Percentiles rank a stretch among this genome's conserved stretches.
These are phyloP conservation scores for Geosmithia putterillii DNA, from an alignment of 2,329 filamentous ascomycete species.

Conservation along the genomic window DNA sequence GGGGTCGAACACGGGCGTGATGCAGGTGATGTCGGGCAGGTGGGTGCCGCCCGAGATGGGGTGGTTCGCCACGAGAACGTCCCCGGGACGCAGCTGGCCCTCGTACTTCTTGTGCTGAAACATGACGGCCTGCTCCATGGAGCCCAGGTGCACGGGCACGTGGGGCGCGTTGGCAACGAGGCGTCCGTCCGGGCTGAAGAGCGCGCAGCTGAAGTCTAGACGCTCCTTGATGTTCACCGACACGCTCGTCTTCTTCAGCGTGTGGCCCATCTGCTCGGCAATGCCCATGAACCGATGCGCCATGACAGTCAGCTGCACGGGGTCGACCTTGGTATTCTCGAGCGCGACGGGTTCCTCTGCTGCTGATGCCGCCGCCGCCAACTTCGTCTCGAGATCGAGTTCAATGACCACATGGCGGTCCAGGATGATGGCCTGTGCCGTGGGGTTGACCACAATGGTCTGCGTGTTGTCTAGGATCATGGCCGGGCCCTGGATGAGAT, in stretches of 20 bases:
- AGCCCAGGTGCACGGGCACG: conserved; percentile 65
- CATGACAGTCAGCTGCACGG: conserved; percentile 63
- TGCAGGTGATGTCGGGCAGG: conserved; percentile 24
- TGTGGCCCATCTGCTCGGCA: conserved; percentile 69
- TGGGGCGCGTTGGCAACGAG: conserved; percentile 66
- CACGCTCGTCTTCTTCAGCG: conserved; percentile 64
- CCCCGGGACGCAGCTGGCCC: conserved; percentile 58
- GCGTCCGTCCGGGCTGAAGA: conserved; percentile 62
- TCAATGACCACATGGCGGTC: conserved; percentile 4
- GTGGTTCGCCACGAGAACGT: conserved; percentile 57
- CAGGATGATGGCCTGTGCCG: conserved; percentile 1
- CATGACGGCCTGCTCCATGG: conserved; percentile 64
- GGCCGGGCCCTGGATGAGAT: conserved; percentile 1
- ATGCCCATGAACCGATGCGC: conserved; percentile 73
- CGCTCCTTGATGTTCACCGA: conserved; percentile 70
- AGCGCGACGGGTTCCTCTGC: conserved; percentile 3
- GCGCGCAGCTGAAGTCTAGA: conserved; percentile 65
- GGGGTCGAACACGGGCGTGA: conserved; percentile 21
- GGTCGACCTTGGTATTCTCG: conserved; percentile 37
- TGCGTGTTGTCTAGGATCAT: conserved; percentile 4
- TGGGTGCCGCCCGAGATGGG: conserved; percentile 24
- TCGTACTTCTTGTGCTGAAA: conserved; percentile 58
- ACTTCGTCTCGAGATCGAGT: neutral
- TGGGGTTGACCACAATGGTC: conserved; percentile 3
- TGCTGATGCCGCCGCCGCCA: neutral